Evolutionary conservation across 768 basidiomycete species (phyloP).

Genomic region (Suillus variegatus): DNA sequence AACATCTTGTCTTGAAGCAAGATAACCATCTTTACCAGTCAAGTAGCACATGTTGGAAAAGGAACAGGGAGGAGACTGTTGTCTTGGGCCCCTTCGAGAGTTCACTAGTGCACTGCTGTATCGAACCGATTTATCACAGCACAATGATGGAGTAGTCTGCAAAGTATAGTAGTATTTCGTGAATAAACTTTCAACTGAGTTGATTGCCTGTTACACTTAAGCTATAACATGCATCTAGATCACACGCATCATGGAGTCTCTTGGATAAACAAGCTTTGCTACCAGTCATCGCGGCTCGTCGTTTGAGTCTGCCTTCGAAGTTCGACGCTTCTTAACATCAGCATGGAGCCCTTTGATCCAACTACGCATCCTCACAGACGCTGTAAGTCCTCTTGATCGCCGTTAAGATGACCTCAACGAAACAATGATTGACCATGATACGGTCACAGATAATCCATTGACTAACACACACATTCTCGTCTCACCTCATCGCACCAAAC

Average conservation of each 20-base stretch:
- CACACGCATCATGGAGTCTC: neutral
- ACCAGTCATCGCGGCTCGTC: too few relatives aligned
- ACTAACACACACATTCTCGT: constrained; percentile 77
- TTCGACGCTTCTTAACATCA: constrained; percentile 14
- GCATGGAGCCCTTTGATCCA: constrained; percentile 51
- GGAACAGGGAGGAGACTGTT: neutral
- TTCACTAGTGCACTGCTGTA: neutral
- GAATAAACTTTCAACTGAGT: neutral
- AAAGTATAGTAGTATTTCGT: neutral
- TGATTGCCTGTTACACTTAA: neutral
- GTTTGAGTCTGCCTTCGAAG: neutral
- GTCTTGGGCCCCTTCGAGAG: neutral
- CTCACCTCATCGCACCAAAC: constrained; percentile 86
- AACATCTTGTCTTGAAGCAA: neutral
- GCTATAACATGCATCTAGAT: neutral
- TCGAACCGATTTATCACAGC: too few relatives aligned
- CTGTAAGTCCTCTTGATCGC: constrained; percentile 42
- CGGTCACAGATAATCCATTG: constrained; percentile 71
- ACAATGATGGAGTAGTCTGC: too few relatives aligned
- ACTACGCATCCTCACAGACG: constrained; percentile 69
- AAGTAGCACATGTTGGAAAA: neutral
- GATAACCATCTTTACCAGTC: neutral
- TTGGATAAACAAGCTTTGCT: neutral
- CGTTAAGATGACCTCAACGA: constrained; percentile 5
- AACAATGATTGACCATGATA: constrained; percentile 7